Conservation (phyloP, 352 stramenopile genomes). For the Phytophthora meadii region DNA sequence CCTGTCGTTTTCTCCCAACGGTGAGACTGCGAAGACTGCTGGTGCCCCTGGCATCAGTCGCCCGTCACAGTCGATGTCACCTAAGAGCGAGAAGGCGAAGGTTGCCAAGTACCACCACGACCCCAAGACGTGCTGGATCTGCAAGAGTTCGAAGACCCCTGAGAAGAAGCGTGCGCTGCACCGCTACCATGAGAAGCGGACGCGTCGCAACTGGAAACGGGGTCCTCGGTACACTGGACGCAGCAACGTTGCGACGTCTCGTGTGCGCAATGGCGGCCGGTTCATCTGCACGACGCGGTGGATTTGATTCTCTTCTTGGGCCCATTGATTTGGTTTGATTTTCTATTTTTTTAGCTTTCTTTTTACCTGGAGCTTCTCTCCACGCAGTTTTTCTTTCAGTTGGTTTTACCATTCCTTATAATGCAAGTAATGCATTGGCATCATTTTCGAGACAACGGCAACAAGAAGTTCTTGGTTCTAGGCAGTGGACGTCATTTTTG, state of each 20-base stretch:
- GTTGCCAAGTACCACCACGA: conserved; percentile 69
- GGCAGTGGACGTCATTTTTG: no score
- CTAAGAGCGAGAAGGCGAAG: conserved; percentile 60
- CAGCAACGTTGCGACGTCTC: conserved; percentile 80
- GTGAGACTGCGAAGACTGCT: conserved; percentile 26
- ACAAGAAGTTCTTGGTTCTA: neutral
- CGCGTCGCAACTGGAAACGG: conserved; percentile 85
- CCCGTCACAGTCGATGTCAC: conserved; percentile 45
- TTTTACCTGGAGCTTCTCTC: conserved; percentile 46
- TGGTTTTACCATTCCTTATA: conserved; percentile 34
- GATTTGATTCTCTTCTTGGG: conserved; percentile 60
- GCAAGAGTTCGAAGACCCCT: conserved; percentile 84
- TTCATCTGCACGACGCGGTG: conserved; percentile 87
- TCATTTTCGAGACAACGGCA: conserved; percentile 38
- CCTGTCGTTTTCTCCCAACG: conserved; percentile 47
- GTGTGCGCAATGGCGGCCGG: conserved; percentile 81
- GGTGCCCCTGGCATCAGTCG: conserved; percentile 12
- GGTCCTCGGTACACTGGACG: conserved; percentile 81
- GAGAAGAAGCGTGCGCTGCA: conserved; percentile 86
- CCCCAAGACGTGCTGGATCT: conserved; percentile 85
- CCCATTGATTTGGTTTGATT: conserved; percentile 43
- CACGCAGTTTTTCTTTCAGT: conserved; percentile 41
- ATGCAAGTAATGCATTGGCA: conserved; percentile 42
- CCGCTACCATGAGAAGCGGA: conserved; percentile 84
- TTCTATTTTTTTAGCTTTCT: conserved; percentile 25